Base-by-base conservation (phyloP, 768 basidiomycete genomes). In the Mycena amicta region DNA sequence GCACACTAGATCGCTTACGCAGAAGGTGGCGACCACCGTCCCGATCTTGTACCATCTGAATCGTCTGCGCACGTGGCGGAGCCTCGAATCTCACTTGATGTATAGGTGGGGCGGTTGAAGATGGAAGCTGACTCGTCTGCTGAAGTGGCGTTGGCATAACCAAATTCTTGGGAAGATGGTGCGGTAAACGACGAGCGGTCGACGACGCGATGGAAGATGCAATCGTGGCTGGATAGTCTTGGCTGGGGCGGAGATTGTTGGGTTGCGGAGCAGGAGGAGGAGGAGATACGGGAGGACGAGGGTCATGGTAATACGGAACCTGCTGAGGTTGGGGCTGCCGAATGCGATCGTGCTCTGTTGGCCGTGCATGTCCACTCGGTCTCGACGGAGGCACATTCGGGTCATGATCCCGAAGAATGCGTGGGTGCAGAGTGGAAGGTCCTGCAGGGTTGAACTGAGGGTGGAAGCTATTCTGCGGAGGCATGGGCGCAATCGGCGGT, bases 131-230 rank as follows among this genome's bases (percentile, higher is more conserved):
- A 28, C 67, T 57, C 33, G 52, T 71, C 49, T 60, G 71, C 66
- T 85, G 83, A 37, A 91, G 77, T 16, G 86, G 89, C 3, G 85
- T 72, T 46, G 89, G 89, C 89, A 91, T 91, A 41, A 90, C 83
- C 26, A 91, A 82, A 47, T 76, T 81, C 68, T 82, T 87, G 3
- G 89, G 89, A 41, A 85, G 65, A 69, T 85, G 74, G 28, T 62
- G 59, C 67, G 75, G 59, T 61, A 55, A 58, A 20, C 47, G 59
- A 28, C 57, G 61, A 3, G 64, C 43, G 40, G 60, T 55, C 18
- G 57, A 60, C 13, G 68, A 61, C 28, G 55, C 61, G 22, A 47
- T 46, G n/a, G 63, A 55, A 33, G 50, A 60, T 4, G 56, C 56
- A 26, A 65, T 49, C 16, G 67, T 67, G 5, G 56, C n/a, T n/a